Percentiles rank a stretch among this genome's conserved stretches.
phyloP scores from a whole-genome alignment of 371 early-diverging fungal species.

The Rhizomucor miehei region DNA sequence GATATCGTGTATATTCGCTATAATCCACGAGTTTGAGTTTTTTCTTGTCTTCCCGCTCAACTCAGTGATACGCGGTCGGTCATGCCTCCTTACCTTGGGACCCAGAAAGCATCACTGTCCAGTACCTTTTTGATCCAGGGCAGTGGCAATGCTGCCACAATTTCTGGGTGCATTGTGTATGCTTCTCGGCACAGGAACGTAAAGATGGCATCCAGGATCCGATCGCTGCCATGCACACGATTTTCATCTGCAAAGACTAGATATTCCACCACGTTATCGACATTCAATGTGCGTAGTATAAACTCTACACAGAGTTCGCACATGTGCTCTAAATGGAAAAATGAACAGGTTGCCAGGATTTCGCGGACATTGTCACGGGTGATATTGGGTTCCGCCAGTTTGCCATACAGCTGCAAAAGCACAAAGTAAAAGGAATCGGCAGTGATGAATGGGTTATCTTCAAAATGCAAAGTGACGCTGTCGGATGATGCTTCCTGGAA shows the following conservation, averaged over 20 bases:
- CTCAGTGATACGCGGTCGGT: no score
- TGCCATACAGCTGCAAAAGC: conserved; percentile 48
- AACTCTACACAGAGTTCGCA: conserved; percentile 52
- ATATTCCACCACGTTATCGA: conserved; percentile 51
- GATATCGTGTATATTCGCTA: conserved; percentile 58
- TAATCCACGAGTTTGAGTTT: not conserved
- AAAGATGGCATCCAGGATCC: conserved; percentile 55
- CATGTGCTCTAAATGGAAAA: conserved; percentile 54
- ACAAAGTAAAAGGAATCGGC: conserved; percentile 58
- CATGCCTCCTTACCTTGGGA: no score
- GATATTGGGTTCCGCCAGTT: conserved; percentile 33
- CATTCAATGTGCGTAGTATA: conserved; percentile 42
- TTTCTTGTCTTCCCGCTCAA: not conserved
- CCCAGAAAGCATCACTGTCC: conserved; percentile 66
- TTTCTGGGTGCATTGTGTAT: conserved; percentile 28
- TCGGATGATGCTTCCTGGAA: conserved; percentile 47
- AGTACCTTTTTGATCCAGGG: conserved; percentile 57
- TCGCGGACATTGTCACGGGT: conserved; percentile 37
- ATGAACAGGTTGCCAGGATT: conserved; percentile 58
- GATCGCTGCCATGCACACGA: conserved; percentile 53
- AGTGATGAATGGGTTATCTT: conserved; percentile 54
- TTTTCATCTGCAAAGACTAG: conserved; percentile 53
- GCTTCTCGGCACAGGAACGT: conserved; percentile 64
- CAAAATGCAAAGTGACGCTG: conserved; percentile 46
- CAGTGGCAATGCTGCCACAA: conserved; percentile 42